phyloP scores from a whole-genome alignment of 2,329 filamentous ascomycete species.

The Knoxdaviesia proteae region DNA sequence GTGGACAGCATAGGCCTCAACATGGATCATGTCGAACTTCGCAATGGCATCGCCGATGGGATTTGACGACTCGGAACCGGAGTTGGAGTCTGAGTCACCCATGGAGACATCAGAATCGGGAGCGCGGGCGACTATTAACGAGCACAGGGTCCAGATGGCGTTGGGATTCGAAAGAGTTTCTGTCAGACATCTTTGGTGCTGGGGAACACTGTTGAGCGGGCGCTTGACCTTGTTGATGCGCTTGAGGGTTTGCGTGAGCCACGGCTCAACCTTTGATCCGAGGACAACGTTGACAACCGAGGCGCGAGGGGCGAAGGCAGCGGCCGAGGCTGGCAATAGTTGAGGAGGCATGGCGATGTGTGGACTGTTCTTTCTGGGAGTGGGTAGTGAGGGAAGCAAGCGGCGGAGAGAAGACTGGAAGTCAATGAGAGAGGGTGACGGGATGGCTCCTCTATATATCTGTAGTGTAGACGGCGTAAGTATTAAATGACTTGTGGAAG shows the following conservation, averaged over 20 bases:
- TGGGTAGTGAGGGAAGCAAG: slow-evolving; percentile 8
- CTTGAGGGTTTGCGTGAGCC: slow-evolving; percentile 92
- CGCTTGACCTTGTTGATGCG: slow-evolving; percentile 93
- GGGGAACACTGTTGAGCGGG: slow-evolving; percentile 86
- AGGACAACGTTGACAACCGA: slow-evolving; percentile 90
- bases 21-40: slow-evolving; percentile 81
- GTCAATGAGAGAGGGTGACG: slow-evolving; percentile 4
- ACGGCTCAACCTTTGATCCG: slow-evolving; percentile 78
- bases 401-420: slow-evolving; percentile 7
- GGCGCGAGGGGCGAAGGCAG: slow-evolving; percentile 78
- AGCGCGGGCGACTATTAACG: slow-evolving; percentile 77
- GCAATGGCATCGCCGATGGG: slow-evolving; percentile 70
- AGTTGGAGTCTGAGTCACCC: slow-evolving; percentile 21
- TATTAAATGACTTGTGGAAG: no score
- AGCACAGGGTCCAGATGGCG: slow-evolving; percentile 88
- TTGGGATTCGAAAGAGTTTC: slow-evolving; percentile 78
- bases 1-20: slow-evolving; percentile 96
- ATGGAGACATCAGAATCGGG: slow-evolving; percentile 68
- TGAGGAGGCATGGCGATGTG: slow-evolving; percentile 55
- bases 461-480: not conserved
- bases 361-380: slow-evolving; percentile 12
- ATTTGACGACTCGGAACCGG: slow-evolving; percentile 23
- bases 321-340: slow-evolving; percentile 83
- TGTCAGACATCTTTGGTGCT: slow-evolving; percentile 87
- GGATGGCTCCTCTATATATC: not conserved